Evolutionary conservation across 345 rosid species (phyloP), one percentile per base, ranked within the genome.

Genomic region (Salix arbutifolia): DNA sequence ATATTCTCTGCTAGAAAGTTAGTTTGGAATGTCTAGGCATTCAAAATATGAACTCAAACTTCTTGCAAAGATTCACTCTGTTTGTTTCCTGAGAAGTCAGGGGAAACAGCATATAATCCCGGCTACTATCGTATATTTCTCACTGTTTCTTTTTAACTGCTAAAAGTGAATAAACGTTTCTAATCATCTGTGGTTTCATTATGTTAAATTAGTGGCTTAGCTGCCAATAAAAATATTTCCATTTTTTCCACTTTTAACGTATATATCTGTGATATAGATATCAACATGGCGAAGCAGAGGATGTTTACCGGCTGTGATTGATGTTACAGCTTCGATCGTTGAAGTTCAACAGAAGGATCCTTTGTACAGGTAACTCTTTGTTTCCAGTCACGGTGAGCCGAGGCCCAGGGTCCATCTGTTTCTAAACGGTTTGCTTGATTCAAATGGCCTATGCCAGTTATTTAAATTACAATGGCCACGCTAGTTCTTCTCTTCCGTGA

Each of bases 231-330:
- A 67, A 37, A 40, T 7, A n/a, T 52, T 5, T 73, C 62, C 2
- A 65, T 64, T n/a, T 67, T 50, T 71, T 61, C 16, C 44, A 18
- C 21, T 23, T 42, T 26, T 38, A 50, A 52, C n/a, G 73, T 65
- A 0, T 67, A 69, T 37, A 14, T 71, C 72, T 33, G 48, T 18
- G 44, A 67, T 67, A 74, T 73, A 92, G 97, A 84, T 94, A 76
- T 84, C 84, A 0, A 91, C 97, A 19, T 96, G 98, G 98, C 84
- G 91, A 80, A 87, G 92, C 74, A 86, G 97, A 86, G 99, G 98
- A 44, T 88, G 89, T 72, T 83, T 94, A 68, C 97, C 97, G 0
- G 94, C 83, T 69, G 90, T 87, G 25, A 84, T 94, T 38, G 98
- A 96, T 84, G 96, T 90, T 28, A 92, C 98, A 3, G 90, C 96